These are phyloP conservation scores for Penicillium chermesinum DNA, from an alignment of 495 filamentous ascomycete species.

Conservation along the genomic window DNA sequence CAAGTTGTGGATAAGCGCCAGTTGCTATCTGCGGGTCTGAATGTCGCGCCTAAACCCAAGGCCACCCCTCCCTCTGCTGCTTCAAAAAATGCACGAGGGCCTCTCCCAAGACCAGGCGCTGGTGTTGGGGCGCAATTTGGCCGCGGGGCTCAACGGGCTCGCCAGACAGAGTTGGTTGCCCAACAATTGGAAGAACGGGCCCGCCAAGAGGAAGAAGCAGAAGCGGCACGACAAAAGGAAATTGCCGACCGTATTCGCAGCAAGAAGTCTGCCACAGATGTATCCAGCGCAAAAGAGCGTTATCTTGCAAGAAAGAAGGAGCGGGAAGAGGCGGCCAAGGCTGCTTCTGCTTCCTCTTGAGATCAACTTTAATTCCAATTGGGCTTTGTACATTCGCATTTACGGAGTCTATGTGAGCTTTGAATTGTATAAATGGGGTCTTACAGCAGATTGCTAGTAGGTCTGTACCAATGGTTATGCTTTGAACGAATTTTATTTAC, in stretches of 20 bases:
- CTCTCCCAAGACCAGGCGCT: slow-evolving; percentile 26
- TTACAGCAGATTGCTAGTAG: no score
- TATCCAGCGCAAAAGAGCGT: slow-evolving; percentile 79
- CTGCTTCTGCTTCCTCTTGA: no score
- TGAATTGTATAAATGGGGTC: no score
- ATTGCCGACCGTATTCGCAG: slow-evolving; percentile 70
- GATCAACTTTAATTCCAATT: neutral
- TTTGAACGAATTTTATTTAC: no score
- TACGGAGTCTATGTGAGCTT: neutral
- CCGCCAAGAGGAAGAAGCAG: slow-evolving; percentile 73
- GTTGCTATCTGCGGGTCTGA: slow-evolving; percentile 80
- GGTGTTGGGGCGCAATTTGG: slow-evolving; percentile 36
- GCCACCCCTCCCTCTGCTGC: slow-evolving; percentile 29
- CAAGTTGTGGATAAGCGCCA: slow-evolving; percentile 92
- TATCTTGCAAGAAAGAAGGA: slow-evolving; percentile 81
- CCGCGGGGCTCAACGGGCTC: slow-evolving; percentile 59
- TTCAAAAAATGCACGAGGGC: slow-evolving; percentile 26
- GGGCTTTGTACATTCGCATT: neutral
- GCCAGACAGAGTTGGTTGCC: slow-evolving; percentile 85
- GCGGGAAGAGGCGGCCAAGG: slow-evolving; percentile 51
- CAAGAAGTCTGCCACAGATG: slow-evolving; percentile 68
- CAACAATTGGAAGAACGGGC: slow-evolving; percentile 60
- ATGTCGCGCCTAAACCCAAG: slow-evolving; percentile 63
- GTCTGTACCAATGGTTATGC: no score
- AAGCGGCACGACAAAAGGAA: slow-evolving; percentile 59